A percentile compares a stretch with the other conserved stretches of the same genome.
phyloP scores from a whole-genome alignment of 2,329 filamentous ascomycete genomes.

The Penicillium sp. region DNA sequence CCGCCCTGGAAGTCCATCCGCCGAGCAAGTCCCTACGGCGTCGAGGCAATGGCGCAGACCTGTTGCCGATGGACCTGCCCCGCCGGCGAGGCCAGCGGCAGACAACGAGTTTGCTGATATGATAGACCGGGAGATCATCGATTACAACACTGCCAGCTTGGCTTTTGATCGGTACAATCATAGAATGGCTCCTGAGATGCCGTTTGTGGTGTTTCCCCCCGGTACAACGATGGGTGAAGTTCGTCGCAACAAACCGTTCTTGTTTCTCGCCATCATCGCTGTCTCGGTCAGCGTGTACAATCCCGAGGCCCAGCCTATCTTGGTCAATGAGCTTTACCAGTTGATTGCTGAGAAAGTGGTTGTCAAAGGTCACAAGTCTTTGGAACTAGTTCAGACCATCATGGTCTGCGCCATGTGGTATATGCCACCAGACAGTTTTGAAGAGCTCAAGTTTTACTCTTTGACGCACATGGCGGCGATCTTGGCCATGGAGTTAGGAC shows the following conservation, averaged over 20 bases:
- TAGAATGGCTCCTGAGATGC: conserved; percentile 58
- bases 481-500: conserved; percentile 81
- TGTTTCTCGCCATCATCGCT: conserved; percentile 61
- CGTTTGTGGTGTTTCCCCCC: conserved; percentile 59
- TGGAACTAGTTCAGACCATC: conserved; percentile 81
- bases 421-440: conserved; percentile 76
- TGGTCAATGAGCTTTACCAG: conserved; percentile 71
- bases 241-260: conserved; percentile 59
- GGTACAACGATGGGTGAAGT: conserved; percentile 57
- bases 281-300: conserved; percentile 55
- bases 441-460: conserved; percentile 89
- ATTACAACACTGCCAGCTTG: conserved; percentile 52
- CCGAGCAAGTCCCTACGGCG: conserved; percentile 20
- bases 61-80: conserved; percentile 15
- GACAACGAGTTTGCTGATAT: conserved; percentile 46
- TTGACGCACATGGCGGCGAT: conserved; percentile 77
- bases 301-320: conserved; percentile 59
- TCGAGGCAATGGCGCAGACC: conserved; percentile 26
- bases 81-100: conserved; percentile 15
- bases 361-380: conserved; percentile 73
- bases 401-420: conserved; percentile 82
- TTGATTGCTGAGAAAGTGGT: conserved; percentile 74
- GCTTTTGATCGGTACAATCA: conserved; percentile 61
- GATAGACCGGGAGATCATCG: conserved; percentile 55
- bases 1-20: conserved; percentile 22